Percentiles rank a stretch among this genome's conserved stretches.
These are phyloP conservation scores for Isatis lusitanica DNA, from an alignment of 441 rosid genomes.

Conservation along the genomic window DNA sequence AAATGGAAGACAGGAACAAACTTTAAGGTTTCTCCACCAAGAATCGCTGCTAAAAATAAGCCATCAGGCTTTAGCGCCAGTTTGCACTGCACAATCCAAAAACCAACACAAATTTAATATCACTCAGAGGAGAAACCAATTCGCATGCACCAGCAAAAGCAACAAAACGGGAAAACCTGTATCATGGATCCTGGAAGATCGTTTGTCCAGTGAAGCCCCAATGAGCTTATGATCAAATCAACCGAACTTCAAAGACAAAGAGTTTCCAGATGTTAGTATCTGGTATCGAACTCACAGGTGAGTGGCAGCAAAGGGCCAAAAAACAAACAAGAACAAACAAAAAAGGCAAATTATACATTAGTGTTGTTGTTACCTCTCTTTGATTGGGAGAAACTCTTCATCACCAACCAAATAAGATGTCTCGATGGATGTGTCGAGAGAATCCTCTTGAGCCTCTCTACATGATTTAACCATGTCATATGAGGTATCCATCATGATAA, in stretches of 20 bases:
- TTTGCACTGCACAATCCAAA: conserved; percentile 64
- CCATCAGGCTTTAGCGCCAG: conserved; percentile 99
- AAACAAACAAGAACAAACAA: background rate
- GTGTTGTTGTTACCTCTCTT: conserved; percentile 60
- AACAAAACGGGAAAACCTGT: conserved; percentile 50
- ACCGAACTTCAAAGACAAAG: conserved; percentile 59
- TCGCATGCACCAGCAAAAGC: background rate
- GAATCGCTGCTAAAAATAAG: conserved; percentile 94
- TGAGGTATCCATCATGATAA: conserved; percentile 92
- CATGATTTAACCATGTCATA: conserved; percentile 81
- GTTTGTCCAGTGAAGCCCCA: conserved; percentile 99
- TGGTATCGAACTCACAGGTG: background rate
- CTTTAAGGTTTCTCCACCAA: conserved; percentile 99
- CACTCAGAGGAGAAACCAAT: conserved; percentile 2
- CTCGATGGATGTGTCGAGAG: conserved; percentile 44
- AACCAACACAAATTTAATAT: conserved; percentile 34
- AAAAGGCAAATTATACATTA: background rate
- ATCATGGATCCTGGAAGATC: conserved; percentile 99
- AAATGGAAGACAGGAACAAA: conserved; percentile 33
- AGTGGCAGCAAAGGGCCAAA: background rate
- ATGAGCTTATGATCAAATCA: conserved; percentile 85
- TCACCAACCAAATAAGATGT: conserved; percentile 80
- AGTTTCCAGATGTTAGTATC: conserved; percentile 14
- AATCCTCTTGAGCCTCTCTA: conserved; percentile 47
- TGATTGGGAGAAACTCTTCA: conserved; percentile 88